Base-by-base conservation (phyloP, 1,284 basidiomycete species). In the Mixia osmundae region DNA sequence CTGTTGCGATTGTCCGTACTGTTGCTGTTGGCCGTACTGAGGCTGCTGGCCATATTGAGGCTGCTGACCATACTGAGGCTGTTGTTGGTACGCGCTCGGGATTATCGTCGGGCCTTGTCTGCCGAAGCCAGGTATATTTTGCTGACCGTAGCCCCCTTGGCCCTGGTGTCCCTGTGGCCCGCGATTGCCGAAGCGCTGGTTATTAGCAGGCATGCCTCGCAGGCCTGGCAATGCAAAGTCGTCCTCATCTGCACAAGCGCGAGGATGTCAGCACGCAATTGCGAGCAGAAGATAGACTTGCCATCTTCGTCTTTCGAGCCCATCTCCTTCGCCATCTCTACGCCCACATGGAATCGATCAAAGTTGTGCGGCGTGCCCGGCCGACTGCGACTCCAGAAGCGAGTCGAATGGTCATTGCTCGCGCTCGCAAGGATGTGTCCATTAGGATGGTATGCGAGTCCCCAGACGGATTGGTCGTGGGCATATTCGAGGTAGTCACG, bases 381-480 rank as follows among this genome's bases (percentile, higher is more conserved):
- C 31, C 74, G 64, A 46, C 80, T 76, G 35, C 89, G 69, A 38
- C 74, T 75, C 89, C 91, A 97, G 65, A 95, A 97, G 10, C 87
- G 70, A 11, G 89, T 91, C 9, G 87, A 91, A 57, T 91, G 83
- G 61, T 97, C 89, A 60, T 94, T 95, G 22, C 76, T 79, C 7
- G 78, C 91, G 38, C 69, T 75, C 45, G 76, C 83, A 44, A 97
- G 71, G 45, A 95, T 66, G 58, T 97, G 87, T 0, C 91, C 89
- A 8, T 95, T 68, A 0, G 89, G 89, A 59, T 97, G 89, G 68
- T 74, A 97, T 4, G 79, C 71, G 45, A 97, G 67, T 0, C 79
- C 73, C 80, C 87, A 95, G 42, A 97, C 78, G 57, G 89, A 91
- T 30, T 77, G 80, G 60, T 97, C 89, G 64, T 97, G 91, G 12